Evolutionary conservation across 345 rosid genomes (phyloP), one percentile per base, ranked within the genome.

Genomic region (Eucalyptus sp.): DNA sequence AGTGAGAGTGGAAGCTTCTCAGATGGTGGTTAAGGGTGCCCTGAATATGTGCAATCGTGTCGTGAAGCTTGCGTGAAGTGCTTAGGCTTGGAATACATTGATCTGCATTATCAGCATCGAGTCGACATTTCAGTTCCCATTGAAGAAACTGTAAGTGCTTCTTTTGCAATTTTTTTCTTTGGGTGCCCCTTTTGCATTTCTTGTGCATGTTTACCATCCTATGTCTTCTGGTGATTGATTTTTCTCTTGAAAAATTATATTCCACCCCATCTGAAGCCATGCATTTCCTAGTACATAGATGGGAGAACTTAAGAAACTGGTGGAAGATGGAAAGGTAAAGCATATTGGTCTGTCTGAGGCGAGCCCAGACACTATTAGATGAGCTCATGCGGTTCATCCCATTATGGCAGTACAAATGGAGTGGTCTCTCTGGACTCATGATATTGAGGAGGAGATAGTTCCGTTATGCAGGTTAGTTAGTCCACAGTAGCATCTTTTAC

Each of bases 361-460:
- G 6, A 89, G 93, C 89, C 89, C 90, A 4, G 93, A 90, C 83
- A 92, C 93, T 5, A 88, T 91, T 41, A 92, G 88, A 51, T 90
- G 93, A 86, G 93, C 93, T 12, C 94, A 92, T 89, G 93, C 92
- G 29, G 91, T 92, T 90, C 95, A 92, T 90, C 94, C 94, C 24
- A 89, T 92, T 24, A 91, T 94, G 31, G 93, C 94, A 11, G 56
- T 94, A 20, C 90, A 92, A 87, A 90, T 93, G 94, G 94, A 92
- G 89, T 93, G 90, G 88, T 93, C 93, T 0, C 92, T 92, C 18
- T 91, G 94, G 94, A 16, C 90, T 76, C 90, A 94, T 24, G 94
- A 93, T 15, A 93, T 93, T 25, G 94, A 94, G 87, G 93, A 92
- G 14, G 95, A 94, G 52, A 92, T 93, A 27, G 86, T 92, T 84